Percentiles rank a stretch among this genome's conserved stretches.
phyloP scores from a whole-genome alignment of 257 asterid genomes.

The Rhazya stricta region DNA sequence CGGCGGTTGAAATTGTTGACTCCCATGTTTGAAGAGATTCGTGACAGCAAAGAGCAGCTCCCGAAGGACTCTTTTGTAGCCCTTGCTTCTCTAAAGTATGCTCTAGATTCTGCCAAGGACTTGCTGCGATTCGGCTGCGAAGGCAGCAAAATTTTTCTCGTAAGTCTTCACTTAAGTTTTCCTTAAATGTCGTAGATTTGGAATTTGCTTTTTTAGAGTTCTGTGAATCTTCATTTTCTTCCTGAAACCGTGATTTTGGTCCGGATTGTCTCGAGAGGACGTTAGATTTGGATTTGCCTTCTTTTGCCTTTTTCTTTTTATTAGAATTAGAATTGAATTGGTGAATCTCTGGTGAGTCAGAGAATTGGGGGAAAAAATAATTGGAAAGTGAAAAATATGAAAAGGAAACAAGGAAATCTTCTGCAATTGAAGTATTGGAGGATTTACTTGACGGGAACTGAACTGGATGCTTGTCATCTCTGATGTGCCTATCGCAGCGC shows the following conservation, averaged over 20 bases:
- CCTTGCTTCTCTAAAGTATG: slow-evolving; percentile 35
- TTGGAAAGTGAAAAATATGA: background rate
- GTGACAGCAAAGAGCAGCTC: slow-evolving; percentile 57
- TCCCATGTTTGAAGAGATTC: slow-evolving; percentile 96
- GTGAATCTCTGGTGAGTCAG: background rate
- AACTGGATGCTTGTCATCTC: background rate
- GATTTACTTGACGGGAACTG: background rate
- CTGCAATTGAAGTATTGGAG: background rate
- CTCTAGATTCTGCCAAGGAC: slow-evolving; percentile 74
- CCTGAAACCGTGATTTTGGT: background rate
- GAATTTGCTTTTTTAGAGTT: background rate
- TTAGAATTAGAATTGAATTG: background rate
- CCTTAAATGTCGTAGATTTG: background rate
- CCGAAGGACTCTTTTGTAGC: slow-evolving; percentile 48
- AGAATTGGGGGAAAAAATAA: background rate
- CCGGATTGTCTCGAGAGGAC: background rate
- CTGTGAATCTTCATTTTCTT: background rate
- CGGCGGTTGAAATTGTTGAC: slow-evolving; percentile 87
- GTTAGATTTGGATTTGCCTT: background rate
- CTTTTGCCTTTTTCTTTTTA: background rate
- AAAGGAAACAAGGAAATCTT: slow-evolving; percentile 3
- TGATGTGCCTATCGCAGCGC: background rate
- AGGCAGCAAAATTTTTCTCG: slow-evolving; percentile 93
- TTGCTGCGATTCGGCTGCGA: slow-evolving; percentile 84
- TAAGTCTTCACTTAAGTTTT: slow-evolving; percentile 11